These are phyloP conservation scores for Penicillium argentinense DNA, from an alignment of 495 filamentous ascomycete genomes.

Conservation along the genomic window DNA sequence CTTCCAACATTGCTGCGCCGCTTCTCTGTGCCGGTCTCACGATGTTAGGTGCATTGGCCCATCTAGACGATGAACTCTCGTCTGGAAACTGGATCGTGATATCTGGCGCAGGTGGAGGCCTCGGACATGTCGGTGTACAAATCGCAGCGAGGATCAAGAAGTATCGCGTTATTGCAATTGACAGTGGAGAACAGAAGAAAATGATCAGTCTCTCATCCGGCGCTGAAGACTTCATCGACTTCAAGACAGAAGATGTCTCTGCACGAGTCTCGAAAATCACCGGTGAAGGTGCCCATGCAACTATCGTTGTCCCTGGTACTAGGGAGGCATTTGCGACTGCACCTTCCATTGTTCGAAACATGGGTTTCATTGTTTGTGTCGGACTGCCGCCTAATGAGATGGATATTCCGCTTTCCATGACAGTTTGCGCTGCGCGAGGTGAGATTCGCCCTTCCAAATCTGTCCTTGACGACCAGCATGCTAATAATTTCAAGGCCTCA, in stretches of 20 bases:
- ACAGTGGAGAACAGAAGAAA: slow-evolving; percentile 30
- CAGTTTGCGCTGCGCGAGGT: slow-evolving; percentile 31
- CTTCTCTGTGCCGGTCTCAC: slow-evolving; percentile 38
- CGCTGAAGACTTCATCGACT: slow-evolving; percentile 32
- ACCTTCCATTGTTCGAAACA: slow-evolving; percentile 27
- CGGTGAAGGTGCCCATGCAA: slow-evolving; percentile 32
- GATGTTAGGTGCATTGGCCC: slow-evolving; percentile 25
- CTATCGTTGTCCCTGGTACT: slow-evolving; percentile 28
- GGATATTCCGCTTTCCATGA: slow-evolving; percentile 28
- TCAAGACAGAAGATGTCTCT: slow-evolving; percentile 27
- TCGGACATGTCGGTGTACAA: slow-evolving; percentile 40
- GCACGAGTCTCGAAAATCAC: slow-evolving; percentile 28
- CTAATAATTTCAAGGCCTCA: slow-evolving; percentile 19
- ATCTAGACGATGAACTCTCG: slow-evolving; percentile 22
- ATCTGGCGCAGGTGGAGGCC: slow-evolving; percentile 35
- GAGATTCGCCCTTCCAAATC: slow-evolving; percentile 1
- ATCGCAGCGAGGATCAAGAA: slow-evolving; percentile 28
- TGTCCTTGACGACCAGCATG: too few species aligned
- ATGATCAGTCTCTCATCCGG: slow-evolving; percentile 30
- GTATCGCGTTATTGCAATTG: slow-evolving; percentile 34
- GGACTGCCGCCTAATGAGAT: slow-evolving; percentile 30
- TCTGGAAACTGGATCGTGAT: slow-evolving; percentile 34
- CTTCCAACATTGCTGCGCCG: slow-evolving; percentile 31
- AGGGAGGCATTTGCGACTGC: slow-evolving; percentile 27
- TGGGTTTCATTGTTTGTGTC: slow-evolving; percentile 30